Percentiles rank a stretch among this genome's conserved stretches.
phyloP scores from a whole-genome alignment of 225 moss, liverwort and hornwort species.

The Marchantia polymorpha region DNA sequence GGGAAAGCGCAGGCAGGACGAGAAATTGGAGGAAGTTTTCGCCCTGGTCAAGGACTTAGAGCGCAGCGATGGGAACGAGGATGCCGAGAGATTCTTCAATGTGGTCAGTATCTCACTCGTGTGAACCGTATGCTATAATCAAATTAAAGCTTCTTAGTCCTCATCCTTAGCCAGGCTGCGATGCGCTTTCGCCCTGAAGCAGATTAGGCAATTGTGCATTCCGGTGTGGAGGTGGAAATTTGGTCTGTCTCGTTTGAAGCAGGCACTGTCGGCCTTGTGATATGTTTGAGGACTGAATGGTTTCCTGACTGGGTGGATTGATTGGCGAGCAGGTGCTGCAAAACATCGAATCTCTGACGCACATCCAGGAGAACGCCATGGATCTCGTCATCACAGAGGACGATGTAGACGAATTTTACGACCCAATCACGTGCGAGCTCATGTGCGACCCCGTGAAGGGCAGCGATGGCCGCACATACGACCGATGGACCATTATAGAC shows the following conservation, averaged over 20 bases:
- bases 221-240: neutral
- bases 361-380: conserved; percentile 17
- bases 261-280: too few relatives aligned
- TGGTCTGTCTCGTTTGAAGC: neutral
- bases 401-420: conserved; percentile 19
- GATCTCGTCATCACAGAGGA: conserved; percentile 18
- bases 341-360: conserved; percentile 18
- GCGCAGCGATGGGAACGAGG: conserved; percentile 22
- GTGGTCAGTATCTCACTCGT: conserved; percentile 1
- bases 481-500: conserved; percentile 31
- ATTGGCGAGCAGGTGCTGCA: conserved; percentile 10
- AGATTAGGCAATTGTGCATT: neutral
- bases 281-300: neutral
- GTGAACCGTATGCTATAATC: too few relatives aligned
- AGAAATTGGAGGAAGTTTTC: conserved; percentile 20
- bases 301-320: neutral
- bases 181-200: neutral
- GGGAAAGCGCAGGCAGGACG: conserved; percentile 19
- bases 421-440: conserved; percentile 39
- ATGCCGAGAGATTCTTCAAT: conserved; percentile 19
- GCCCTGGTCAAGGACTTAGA: conserved; percentile 21
- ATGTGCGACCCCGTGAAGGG: conserved; percentile 48
- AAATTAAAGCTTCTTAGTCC: too few relatives aligned
- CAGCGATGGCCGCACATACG: conserved; percentile 37
- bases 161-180: neutral